Evolutionary conservation across 176 grass and related monocot species (phyloP).

Genomic region (Luzula sylvatica): DNA sequence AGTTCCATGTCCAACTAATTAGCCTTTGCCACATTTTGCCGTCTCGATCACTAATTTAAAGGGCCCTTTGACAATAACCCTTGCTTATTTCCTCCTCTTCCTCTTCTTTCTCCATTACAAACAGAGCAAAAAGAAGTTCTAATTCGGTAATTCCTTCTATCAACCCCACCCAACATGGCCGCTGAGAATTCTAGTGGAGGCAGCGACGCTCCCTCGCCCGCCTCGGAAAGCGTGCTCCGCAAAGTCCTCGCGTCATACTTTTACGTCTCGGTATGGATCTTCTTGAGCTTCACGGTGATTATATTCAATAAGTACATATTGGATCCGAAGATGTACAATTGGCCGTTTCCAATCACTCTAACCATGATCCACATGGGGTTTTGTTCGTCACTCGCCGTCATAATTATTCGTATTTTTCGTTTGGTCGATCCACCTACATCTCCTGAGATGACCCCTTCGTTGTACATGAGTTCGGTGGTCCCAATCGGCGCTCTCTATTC

Average conservation of each 20-base stretch:
- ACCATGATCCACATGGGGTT: constrained; percentile 50
- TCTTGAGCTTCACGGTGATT: constrained; percentile 41
- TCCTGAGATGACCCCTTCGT: constrained; percentile 23
- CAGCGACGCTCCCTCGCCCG: not conserved
- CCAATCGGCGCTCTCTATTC: constrained; percentile 44
- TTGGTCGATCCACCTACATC: constrained; percentile 28
- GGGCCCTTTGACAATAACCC: not conserved
- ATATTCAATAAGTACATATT: constrained; percentile 52
- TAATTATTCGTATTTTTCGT: constrained; percentile 32
- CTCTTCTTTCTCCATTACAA: not conserved
- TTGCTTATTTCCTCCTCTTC: not conserved
- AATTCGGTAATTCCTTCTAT: not conserved
- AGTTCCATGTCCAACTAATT: not conserved
- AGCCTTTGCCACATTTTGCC: constrained; percentile 4
- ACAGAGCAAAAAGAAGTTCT: no score
- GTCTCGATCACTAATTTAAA: not conserved
- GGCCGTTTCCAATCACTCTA: constrained; percentile 43
- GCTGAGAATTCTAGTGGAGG: not conserved
- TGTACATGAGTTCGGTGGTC: constrained; percentile 33
- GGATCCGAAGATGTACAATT: constrained; percentile 52
- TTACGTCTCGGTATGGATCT: constrained; percentile 40
- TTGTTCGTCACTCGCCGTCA: constrained; percentile 29
- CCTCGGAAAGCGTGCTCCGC: constrained; percentile 21
- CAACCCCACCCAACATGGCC: not conserved
- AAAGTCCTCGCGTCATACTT: constrained; percentile 39